Evolutionary conservation across 139 green algal genomes (phyloP).

Genomic region (Pleodorina starrii): DNA sequence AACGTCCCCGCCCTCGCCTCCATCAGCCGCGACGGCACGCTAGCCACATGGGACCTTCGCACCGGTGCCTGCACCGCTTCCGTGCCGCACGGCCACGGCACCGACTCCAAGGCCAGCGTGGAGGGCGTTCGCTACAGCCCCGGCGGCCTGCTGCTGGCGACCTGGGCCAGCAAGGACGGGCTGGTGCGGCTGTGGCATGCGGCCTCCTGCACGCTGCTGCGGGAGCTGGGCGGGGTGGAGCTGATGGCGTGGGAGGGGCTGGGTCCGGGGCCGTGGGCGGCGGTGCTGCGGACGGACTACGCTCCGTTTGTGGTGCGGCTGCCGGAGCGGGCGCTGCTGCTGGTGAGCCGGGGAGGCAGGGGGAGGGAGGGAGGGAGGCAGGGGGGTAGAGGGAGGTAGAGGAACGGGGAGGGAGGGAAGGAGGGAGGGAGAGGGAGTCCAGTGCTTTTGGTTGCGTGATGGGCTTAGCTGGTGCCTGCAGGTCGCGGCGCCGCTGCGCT

Average conservation of each 20-base stretch:
- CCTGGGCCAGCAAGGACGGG: not conserved
- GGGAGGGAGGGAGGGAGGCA: too few relatives aligned
- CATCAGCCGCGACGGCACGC: constrained; percentile 24
- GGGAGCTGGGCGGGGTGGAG: constrained; percentile 6
- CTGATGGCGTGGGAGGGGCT: constrained; percentile 17
- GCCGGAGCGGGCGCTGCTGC: constrained; percentile 1
- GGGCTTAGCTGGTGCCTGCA: too few relatives aligned
- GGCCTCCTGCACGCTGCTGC: constrained; percentile 1
- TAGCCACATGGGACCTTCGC: not conserved
- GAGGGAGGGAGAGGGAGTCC: too few relatives aligned
- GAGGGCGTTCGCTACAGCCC: constrained; percentile 37
- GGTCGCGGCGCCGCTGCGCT: too few relatives aligned
- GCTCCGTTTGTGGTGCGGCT: constrained; percentile 34
- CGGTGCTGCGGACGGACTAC: not conserved
- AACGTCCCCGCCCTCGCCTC: not conserved
- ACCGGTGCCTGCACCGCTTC: not conserved
- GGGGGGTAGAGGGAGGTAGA: too few relatives aligned
- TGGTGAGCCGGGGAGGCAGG: not conserved
- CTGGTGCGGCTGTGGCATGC: constrained; percentile 33
- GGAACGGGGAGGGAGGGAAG: too few relatives aligned
- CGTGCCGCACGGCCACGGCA: constrained; percentile 11
- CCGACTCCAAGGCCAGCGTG: not conserved
- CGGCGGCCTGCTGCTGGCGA: constrained; percentile 23
- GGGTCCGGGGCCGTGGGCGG: constrained; percentile 21
- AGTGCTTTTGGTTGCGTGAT: too few relatives aligned